These are phyloP conservation scores for Nymphaea colorata DNA, from an alignment of 164 flowering plant species.

Conservation along the genomic window DNA sequence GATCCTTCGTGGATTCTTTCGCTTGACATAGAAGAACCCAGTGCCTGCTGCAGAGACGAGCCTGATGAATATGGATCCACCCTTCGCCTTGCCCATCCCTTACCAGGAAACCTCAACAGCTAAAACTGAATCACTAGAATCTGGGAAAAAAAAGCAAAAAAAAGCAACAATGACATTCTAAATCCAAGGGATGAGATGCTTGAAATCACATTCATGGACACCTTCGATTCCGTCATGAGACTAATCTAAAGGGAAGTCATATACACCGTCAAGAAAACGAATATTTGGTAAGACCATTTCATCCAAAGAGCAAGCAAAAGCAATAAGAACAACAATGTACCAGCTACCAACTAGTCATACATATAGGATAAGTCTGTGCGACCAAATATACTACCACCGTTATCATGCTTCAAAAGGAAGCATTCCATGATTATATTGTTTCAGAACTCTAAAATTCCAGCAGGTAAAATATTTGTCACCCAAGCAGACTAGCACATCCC, in stretches of 20 bases:
- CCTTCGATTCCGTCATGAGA: neutral
- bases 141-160: neutral
- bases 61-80: slow-evolving; percentile 58
- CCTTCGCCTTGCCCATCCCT: slow-evolving; percentile 54
- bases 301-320: too few relatives aligned
- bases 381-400: too few relatives aligned
- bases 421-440: too few relatives aligned
- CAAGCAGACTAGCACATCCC: too few relatives aligned
- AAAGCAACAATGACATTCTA: neutral
- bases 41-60: slow-evolving; percentile 95
- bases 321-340: too few relatives aligned
- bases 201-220: neutral
- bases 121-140: neutral
- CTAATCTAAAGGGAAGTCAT: neutral
- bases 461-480: too few relatives aligned
- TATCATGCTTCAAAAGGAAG: too few relatives aligned
- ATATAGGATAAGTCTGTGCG: too few relatives aligned
- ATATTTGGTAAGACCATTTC: too few relatives aligned
- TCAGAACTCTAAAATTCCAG: too few relatives aligned
- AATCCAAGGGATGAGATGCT: neutral
- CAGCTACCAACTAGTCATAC: too few relatives aligned
- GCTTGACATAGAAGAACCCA: slow-evolving; percentile 83
- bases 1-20: slow-evolving; percentile 55
- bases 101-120: neutral
- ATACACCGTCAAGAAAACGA: too few relatives aligned